Percentiles rank a stretch among this genome's conserved stretches.
These are phyloP conservation scores for Zalaria obscura DNA, from an alignment of 2,329 filamentous ascomycete species.

Conservation along the genomic window DNA sequence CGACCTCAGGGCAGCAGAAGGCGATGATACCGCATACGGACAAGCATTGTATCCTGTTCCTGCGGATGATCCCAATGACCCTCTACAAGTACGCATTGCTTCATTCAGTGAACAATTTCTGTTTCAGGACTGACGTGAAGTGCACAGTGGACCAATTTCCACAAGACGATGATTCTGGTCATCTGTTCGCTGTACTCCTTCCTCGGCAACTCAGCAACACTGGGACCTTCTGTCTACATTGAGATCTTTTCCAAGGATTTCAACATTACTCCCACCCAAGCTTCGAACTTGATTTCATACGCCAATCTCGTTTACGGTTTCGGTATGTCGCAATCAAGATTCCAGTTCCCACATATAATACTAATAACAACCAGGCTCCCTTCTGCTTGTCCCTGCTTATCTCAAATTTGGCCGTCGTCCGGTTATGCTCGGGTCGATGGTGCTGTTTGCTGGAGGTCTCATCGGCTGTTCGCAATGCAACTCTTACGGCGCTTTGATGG, in stretches of 20 bases:
- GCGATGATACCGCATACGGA: constrained; percentile 44
- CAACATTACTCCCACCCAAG: constrained; percentile 33
- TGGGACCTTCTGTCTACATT: constrained; percentile 46
- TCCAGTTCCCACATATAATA: background rate
- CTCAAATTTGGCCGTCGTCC: constrained; percentile 35
- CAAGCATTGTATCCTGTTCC: constrained; percentile 48
- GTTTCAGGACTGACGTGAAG: no score
- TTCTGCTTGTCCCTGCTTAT: constrained; percentile 44
- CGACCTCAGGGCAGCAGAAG: constrained; percentile 38
- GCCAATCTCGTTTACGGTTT: constrained; percentile 47
- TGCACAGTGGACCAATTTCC: constrained; percentile 36
- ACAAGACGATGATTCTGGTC: constrained; percentile 43
- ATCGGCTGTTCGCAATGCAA: constrained; percentile 27
- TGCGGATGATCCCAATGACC: constrained; percentile 47
- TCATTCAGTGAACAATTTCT: background rate
- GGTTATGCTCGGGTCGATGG: constrained; percentile 27
- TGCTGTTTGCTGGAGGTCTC: constrained; percentile 26
- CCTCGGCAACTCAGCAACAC: constrained; percentile 41
- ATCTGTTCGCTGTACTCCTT: constrained; percentile 43
- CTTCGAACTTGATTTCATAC: constrained; percentile 44
- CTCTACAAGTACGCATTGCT: constrained; percentile 26
- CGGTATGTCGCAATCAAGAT: constrained; percentile 17
- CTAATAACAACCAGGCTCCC: constrained; percentile 21
- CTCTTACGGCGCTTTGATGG: constrained; percentile 27
- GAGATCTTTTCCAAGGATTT: constrained; percentile 39